phyloP scores from a whole-genome alignment of 192 early-diverging fungal genomes.

The Coemansia sp. region DNA sequence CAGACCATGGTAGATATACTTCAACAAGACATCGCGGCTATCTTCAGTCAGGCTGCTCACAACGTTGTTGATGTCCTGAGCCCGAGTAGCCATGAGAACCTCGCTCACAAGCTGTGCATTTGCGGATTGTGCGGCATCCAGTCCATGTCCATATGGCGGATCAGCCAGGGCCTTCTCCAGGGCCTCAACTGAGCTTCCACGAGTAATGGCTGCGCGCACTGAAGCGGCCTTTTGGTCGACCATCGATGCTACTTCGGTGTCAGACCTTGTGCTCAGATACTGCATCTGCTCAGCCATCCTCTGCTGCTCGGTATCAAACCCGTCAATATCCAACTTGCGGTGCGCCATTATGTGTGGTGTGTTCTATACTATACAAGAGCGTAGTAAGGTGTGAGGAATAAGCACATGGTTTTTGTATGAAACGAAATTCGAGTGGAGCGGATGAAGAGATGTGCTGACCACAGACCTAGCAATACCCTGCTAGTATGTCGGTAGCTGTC shows the following conservation, averaged over 20 bases:
- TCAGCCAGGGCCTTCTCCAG: constrained; percentile 64
- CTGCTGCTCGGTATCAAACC: constrained; percentile 31
- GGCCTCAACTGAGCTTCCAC: constrained; percentile 63
- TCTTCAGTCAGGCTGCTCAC: constrained; percentile 62
- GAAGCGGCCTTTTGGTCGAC: constrained; percentile 53
- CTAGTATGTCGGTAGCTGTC: background rate
- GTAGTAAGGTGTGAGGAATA: background rate
- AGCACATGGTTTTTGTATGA: background rate
- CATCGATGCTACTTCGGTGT: constrained; percentile 16
- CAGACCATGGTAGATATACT: constrained; percentile 93
- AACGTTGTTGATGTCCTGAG: constrained; percentile 67
- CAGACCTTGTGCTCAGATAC: constrained; percentile 34
- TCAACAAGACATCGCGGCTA: constrained; percentile 81
- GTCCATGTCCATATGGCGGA: constrained; percentile 70
- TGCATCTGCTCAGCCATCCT: constrained; percentile 42
- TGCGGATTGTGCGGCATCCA: constrained; percentile 66
- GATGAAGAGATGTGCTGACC: background rate
- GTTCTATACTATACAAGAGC: background rate
- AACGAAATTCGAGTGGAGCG: background rate
- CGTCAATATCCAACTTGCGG: constrained; percentile 49
- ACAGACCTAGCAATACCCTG: background rate
- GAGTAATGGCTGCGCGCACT: constrained; percentile 66
- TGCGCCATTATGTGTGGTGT: constrained; percentile 29
- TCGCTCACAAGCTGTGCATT: constrained; percentile 83
- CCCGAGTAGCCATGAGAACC: constrained; percentile 70